Evolutionary conservation across 352 stramenopile species (phyloP), one percentile per base, ranked within the genome.

Genomic region (Halophytophthora batemanensis): DNA sequence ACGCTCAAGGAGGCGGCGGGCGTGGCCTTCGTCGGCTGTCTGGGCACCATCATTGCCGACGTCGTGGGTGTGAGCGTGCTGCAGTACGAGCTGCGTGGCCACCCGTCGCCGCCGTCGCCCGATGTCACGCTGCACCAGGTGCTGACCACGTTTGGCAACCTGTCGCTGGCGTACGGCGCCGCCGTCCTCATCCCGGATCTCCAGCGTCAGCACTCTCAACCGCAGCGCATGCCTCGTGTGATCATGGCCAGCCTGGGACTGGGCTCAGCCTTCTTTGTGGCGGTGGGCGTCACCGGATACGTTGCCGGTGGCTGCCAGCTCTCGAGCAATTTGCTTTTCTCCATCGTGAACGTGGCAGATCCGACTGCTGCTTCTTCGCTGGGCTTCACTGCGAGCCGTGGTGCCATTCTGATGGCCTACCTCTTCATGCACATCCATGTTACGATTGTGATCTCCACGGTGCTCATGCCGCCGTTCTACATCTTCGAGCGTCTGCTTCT

Each of bases 371-470:
- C 58, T 1, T 62, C 58, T 4, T 50, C 58, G 22, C 40, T 68
- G 36, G 59, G 59, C 54, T 68, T 68, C 50, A 56, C 41, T n/a
- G 38, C 59, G 13, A 38, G 60, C 54, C 55, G 59, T 8, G 59
- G 59, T 3, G 45, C 53, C 11, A 54, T 68, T 2, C 42, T 68
- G 40, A 68, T 68, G 59, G 50, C 59, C 1, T 68, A 54, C 54
- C 28, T 68, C 23, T 63, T 67, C 59, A 67, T 67, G 59, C 59
- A 67, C 18, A 25, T 67, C 17, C 59, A 77, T 50, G 52, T 77
- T 22, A 57, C 60, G n/a, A 74, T 77, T 39, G 68, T 64, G 14
- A 74, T 77, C 45, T 63, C 64, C 22, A 67, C 71, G 19, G 58
- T 77, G 23, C 48, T 74, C 14, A 51, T 66, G 43, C 68, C 68